These are phyloP conservation scores for Saprolegnia parasitica DNA, from an alignment of 352 stramenopile genomes.

Conservation along the genomic window DNA sequence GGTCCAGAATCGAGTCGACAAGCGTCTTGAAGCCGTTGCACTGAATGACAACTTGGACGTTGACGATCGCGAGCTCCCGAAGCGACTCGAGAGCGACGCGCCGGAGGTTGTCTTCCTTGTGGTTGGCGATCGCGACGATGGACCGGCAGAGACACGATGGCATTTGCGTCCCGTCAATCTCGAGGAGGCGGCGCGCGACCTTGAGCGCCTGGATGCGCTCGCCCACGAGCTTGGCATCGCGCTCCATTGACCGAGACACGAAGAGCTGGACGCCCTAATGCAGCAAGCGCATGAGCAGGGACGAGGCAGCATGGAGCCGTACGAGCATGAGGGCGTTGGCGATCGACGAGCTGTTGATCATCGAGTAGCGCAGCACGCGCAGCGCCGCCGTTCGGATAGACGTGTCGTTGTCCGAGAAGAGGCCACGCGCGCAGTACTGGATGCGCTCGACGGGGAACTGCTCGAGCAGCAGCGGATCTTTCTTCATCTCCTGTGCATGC, in stretches of 20 bases:
- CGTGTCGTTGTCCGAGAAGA: conserved; percentile 74
- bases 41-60: conserved; percentile 77
- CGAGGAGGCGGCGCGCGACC: conserved; percentile 74
- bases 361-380: conserved; percentile 76
- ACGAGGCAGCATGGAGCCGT: neutral
- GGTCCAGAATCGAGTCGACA: conserved; percentile 83
- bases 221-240: conserved; percentile 79
- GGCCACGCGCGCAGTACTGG: conserved; percentile 69
- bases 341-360: conserved; percentile 71
- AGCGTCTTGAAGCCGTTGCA: conserved; percentile 79
- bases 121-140: conserved; percentile 74
- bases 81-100: conserved; percentile 83
- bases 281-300: neutral
- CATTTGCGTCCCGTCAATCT: conserved; percentile 82
- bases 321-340: conserved; percentile 61
- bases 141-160: conserved; percentile 76
- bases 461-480: conserved; percentile 75
- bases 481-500: conserved; percentile 62
- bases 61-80: conserved; percentile 70
- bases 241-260: conserved; percentile 75
- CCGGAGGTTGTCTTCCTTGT: conserved; percentile 87
- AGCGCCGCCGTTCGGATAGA: conserved; percentile 69
- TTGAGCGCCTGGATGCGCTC: conserved; percentile 86
- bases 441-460: conserved; percentile 73
- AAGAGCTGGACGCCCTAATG: conserved; percentile 69